Percentiles rank a stretch among this genome's conserved stretches.
Conservation (phyloP, 2,329 filamentous ascomycete species). For the Xylariaceae sp. region DNA sequence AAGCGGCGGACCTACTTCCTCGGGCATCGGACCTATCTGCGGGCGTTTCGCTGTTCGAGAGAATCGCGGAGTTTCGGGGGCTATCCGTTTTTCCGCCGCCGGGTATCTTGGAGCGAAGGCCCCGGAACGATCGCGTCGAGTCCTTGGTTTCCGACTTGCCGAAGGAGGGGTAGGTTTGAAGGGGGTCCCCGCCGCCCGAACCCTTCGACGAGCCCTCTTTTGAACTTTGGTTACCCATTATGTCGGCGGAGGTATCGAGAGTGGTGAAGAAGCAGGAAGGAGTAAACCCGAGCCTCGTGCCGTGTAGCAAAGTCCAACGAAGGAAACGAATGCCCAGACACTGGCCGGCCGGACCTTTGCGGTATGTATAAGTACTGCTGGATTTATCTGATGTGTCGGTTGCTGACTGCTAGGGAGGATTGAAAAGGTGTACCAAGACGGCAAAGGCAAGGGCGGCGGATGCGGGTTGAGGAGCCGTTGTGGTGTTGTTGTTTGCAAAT, state of each 20-base stretch:
- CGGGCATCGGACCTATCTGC: slow-evolving; percentile 65
- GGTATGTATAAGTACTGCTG: slow-evolving; percentile 7
- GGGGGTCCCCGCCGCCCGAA: slow-evolving; percentile 42
- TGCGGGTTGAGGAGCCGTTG: slow-evolving; percentile 42
- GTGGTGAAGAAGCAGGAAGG: background rate
- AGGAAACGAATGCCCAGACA: slow-evolving; percentile 24
- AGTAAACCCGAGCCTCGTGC: slow-evolving; percentile 15
- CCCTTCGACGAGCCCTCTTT: slow-evolving; percentile 52
- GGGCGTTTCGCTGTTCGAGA: slow-evolving; percentile 54
- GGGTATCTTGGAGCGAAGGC: slow-evolving; percentile 84
- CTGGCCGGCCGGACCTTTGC: slow-evolving; percentile 22
- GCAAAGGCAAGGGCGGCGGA: slow-evolving; percentile 43
- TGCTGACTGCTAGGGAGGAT: slow-evolving; percentile 48
- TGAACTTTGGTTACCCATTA: slow-evolving; percentile 73
- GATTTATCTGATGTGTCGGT: slow-evolving; percentile 18
- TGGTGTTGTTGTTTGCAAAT: slow-evolving; percentile 46
- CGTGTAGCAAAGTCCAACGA: slow-evolving; percentile 18
- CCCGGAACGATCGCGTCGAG: slow-evolving; percentile 79
- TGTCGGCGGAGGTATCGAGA: slow-evolving; percentile 2
- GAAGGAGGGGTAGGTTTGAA: slow-evolving; percentile 88
- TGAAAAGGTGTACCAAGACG: slow-evolving; percentile 46
- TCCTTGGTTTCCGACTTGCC: slow-evolving; percentile 90
- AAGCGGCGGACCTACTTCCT: slow-evolving; percentile 53
- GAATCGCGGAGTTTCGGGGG: slow-evolving; percentile 66
- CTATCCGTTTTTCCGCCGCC: slow-evolving; percentile 69